A percentile compares a stretch with the other conserved stretches of the same genome.
These are phyloP conservation scores for Dothideomycetes sp. DNA, from an alignment of 2,329 filamentous ascomycete species.

Conservation along the genomic window DNA sequence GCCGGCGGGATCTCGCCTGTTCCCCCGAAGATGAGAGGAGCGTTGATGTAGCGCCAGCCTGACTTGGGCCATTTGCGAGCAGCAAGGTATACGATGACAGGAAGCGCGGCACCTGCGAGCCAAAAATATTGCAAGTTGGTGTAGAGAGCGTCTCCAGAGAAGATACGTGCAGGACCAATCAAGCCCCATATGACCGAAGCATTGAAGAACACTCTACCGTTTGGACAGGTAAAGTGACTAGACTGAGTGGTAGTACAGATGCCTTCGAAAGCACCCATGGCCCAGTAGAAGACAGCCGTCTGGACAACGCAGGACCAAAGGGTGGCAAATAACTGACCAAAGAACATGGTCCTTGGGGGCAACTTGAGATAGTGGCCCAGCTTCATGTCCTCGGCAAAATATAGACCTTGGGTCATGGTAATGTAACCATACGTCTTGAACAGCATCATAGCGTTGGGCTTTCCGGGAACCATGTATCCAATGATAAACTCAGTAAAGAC, in stretches of 20 bases:
- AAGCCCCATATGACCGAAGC: constrained; percentile 38
- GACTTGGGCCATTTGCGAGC: constrained; percentile 6
- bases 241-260: constrained; percentile 72
- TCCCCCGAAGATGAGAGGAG: constrained; percentile 69
- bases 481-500: constrained; percentile 65
- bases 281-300: constrained; percentile 74
- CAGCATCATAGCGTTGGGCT: constrained; percentile 77
- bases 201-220: constrained; percentile 82
- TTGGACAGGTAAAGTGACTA: constrained; percentile 86
- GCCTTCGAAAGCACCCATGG: constrained; percentile 49
- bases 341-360: constrained; percentile 63
- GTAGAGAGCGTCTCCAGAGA: constrained; percentile 65
- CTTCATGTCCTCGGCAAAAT: constrained; percentile 78
- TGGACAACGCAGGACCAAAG: constrained; percentile 37
- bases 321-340: constrained; percentile 64
- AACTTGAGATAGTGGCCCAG: constrained; percentile 82
- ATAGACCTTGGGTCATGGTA: constrained; percentile 57
- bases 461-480: constrained; percentile 70
- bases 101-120: constrained; percentile 57
- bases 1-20: constrained; percentile 80
- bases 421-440: constrained; percentile 55
- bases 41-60: constrained; percentile 12
- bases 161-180: constrained; percentile 53
- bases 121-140: constrained; percentile 60
- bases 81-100: constrained; percentile 54